Evolutionary conservation across 2,329 filamentous ascomycete species (phyloP), one percentile per base, ranked within the genome.

Genomic region (Clarireedia homoeocarpa): DNA sequence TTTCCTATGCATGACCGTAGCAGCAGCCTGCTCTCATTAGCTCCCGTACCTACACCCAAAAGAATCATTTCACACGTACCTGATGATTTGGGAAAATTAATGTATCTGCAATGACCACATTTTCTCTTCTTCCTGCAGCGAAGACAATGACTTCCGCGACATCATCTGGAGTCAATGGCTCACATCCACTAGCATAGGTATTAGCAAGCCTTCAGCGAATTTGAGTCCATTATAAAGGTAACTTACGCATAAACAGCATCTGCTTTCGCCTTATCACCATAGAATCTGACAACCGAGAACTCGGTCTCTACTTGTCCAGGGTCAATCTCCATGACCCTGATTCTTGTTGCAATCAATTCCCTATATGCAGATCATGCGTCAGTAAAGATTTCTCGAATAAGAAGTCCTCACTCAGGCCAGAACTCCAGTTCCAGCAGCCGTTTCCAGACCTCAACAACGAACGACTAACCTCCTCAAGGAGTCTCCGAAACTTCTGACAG

Each of bases 251-350:
- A 96, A 53, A 96, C 90, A 51, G 89, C 88, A 75, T 94, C 88
- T 4, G 91, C 91, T 77, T 95, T 95, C 59, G 78, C 70, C 77
- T 91, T 91, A 71, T 96, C 91, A 5, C 91, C 91, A 61, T 89
- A 85, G 71, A 94, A 96, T 59, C 91, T 80, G 44, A 96, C 88
- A 17, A 96, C 77, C 2, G 88, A 92, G 73, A 96, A 96, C 70
- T 96, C 89, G 46, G 91, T 96, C 78, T 96, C 90, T 48, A 96
- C 91, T 74, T 95, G 91, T 26, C 91, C 91, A 0, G 91, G 91
- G 67, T 96, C 91, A 66, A 96, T 80, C 71, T 90, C 88, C 60
- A 96, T 95, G 59, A 96, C 78, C 55, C 91, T 77, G 60, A 96
- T 89, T 55, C 88, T 79, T 17, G 86, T 89, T 6, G 86, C 78